These are phyloP conservation scores for Cupressus sempervirens DNA, from an alignment of 75 land plant genomes.

Conservation along the genomic window DNA sequence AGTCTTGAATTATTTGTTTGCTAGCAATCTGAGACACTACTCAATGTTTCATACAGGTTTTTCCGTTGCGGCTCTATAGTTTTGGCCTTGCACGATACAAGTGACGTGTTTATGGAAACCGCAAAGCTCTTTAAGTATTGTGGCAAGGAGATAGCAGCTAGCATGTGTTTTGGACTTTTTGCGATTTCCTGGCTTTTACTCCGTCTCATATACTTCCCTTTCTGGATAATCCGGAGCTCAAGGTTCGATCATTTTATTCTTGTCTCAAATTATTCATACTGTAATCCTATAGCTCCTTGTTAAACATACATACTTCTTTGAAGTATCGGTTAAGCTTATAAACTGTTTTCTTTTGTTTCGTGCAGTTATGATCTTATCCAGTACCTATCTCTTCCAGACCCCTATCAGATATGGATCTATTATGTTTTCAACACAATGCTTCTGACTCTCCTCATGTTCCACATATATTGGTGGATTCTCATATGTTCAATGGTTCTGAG, in stretches of 20 bases:
- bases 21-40: background rate
- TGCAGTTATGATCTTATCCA: slow-evolving; percentile 54
- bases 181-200: slow-evolving; percentile 82
- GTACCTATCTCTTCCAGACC: slow-evolving; percentile 33
- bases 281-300: background rate
- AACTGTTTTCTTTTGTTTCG: background rate
- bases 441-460: slow-evolving; percentile 67
- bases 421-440: slow-evolving; percentile 77
- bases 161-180: slow-evolving; percentile 77
- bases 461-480: slow-evolving; percentile 83
- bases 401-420: slow-evolving; percentile 39
- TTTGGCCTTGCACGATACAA: slow-evolving; percentile 91
- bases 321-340: background rate
- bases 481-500: slow-evolving; percentile 66
- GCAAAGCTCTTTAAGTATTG: slow-evolving; percentile 92
- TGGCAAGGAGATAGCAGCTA: slow-evolving; percentile 79
- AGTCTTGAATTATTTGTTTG: background rate
- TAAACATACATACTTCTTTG: background rate
- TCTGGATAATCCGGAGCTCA: slow-evolving; percentile 73
- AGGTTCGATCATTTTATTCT: slow-evolving; percentile 44
- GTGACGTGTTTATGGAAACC: slow-evolving; percentile 91
- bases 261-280: background rate
- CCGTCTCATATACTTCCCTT: slow-evolving; percentile 81
- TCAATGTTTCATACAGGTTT: slow-evolving; percentile 46
- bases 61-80: slow-evolving; percentile 79